Evolutionary conservation across 495 filamentous ascomycete species (phyloP), one percentile per base, ranked within the genome.

Genomic region (Penicillium roqueforti): DNA sequence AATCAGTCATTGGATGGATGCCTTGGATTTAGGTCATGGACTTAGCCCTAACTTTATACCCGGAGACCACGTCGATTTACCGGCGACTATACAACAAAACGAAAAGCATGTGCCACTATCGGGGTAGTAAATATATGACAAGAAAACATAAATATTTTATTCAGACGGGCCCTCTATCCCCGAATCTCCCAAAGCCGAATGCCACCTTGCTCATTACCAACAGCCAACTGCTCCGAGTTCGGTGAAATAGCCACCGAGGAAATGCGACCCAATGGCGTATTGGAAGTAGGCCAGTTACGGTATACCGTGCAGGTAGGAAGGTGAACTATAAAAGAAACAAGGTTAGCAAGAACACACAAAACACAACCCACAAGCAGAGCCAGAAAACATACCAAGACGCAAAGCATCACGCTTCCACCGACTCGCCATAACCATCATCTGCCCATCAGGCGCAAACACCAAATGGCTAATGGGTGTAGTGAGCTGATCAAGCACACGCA

Each of bases 261-360:
- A 47, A 97, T 84, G 29, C 90, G 79, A 0, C 95, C 95, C 54
- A 98, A 65, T 9, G 95, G 92, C 50, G 93, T 98, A 67, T 85
- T 82, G 36, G 81, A 80, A 37, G 93, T 98, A 19, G 93, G 93
- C 93, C 93, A 98, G 70, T 98, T 97, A 61, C 83, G 83, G 76
- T 93, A 98, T 14, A 97, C 91, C 3, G 91, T 95, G 66, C 90
- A 95, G 54, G 81, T 88, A 1, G 92, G 92, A 59, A 98, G 72
- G 69, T 98, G 93, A 32, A 93, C 91, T 78, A 53, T 29, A 29
- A 22, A 19, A 32, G 54, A 19, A 40, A 13, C 32, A 13, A 4
- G 42, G 60, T 66, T 60, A 56, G 57, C 26, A 63, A 39, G 25
- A 14, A 18, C 25, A 38, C 19, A 16, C 31, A 2, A 39, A 13